These are phyloP conservation scores for Lumnitzera littorea DNA, from an alignment of 345 rosid species.

Conservation along the genomic window DNA sequence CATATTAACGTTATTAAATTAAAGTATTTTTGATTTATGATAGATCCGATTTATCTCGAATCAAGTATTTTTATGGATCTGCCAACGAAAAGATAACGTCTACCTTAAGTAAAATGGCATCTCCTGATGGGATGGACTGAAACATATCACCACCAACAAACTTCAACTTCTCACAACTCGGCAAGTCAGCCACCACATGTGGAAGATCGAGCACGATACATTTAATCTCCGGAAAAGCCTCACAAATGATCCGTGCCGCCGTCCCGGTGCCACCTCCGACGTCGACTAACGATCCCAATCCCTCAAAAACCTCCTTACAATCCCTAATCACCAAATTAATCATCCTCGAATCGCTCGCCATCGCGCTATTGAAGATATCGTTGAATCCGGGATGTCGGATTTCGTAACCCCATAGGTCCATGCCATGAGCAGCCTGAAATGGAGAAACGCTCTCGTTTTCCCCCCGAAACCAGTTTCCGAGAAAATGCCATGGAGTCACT, in stretches of 20 bases:
- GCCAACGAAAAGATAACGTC: background rate
- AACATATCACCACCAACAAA: slow-evolving; percentile 43
- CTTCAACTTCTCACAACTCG: slow-evolving; percentile 17
- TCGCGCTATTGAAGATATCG: slow-evolving; percentile 19
- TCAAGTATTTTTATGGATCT: no score
- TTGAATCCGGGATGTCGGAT: slow-evolving; percentile 17
- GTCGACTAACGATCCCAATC: slow-evolving; percentile 31
- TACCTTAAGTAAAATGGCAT: slow-evolving; percentile 37
- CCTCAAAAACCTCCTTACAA: slow-evolving; percentile 26
- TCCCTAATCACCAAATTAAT: slow-evolving; percentile 24
- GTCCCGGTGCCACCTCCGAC: slow-evolving; percentile 46
- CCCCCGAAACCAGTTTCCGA: slow-evolving; percentile 24
- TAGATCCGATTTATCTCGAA: no score
- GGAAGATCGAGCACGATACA: slow-evolving; percentile 44
- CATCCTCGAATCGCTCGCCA: slow-evolving; percentile 39
- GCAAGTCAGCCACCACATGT: slow-evolving; percentile 24
- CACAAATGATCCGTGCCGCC: slow-evolving; percentile 23
- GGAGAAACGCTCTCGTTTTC: slow-evolving; percentile 7
- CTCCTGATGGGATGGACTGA: slow-evolving; percentile 31
- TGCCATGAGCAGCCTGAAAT: slow-evolving; percentile 29
- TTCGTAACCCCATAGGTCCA: slow-evolving; percentile 19
- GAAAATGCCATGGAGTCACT: slow-evolving; percentile 20
- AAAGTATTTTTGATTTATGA: no score
- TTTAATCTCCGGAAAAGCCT: slow-evolving; percentile 21
- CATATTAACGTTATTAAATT: no score